A percentile compares a stretch with the other conserved stretches of the same genome.
Evolutionary conservation across 2,329 filamentous ascomycete species (phyloP).

Genomic region (Botrytis byssoidea): DNA sequence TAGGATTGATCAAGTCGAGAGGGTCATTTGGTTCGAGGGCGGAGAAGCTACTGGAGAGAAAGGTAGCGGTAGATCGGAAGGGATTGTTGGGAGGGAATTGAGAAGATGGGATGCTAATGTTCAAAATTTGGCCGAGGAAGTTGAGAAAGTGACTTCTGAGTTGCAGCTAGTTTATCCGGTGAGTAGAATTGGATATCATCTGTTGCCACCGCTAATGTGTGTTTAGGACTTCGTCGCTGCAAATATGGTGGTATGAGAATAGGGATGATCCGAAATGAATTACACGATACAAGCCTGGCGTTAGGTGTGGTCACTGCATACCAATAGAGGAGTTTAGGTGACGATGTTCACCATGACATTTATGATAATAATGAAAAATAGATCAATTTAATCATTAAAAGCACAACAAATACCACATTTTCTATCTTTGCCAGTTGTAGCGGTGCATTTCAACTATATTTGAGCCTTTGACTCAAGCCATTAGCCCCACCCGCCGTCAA

Average conservation of each 20-base stretch:
- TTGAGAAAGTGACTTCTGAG: constrained; percentile 80
- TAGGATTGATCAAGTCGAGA: constrained; percentile 90
- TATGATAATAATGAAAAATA: constrained; percentile 17
- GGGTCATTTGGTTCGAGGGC: constrained; percentile 81
- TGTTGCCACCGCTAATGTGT: constrained; percentile 23
- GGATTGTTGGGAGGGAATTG: constrained; percentile 66
- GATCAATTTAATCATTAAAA: constrained; percentile 9
- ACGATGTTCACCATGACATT: constrained; percentile 13
- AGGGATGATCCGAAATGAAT: constrained; percentile 22
- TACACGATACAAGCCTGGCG: constrained; percentile 26
- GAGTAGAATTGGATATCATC: constrained; percentile 35
- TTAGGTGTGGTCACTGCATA: constrained; percentile 28
- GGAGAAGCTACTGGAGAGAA: constrained; percentile 68
- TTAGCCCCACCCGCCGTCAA: background rate
- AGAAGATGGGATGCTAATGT: constrained; percentile 89
- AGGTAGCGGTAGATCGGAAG: constrained; percentile 63
- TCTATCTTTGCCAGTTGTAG: background rate
- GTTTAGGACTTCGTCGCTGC: constrained; percentile 55
- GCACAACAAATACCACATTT: background rate
- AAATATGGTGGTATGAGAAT: constrained; percentile 47
- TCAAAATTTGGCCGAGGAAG: constrained; percentile 80
- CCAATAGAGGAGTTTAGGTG: constrained; percentile 3
- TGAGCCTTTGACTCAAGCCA: background rate
- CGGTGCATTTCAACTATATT: background rate
- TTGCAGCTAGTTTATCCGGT: constrained; percentile 80